Percentiles rank a stretch among this genome's conserved stretches.
Conservation (phyloP, 2,329 filamentous ascomycete genomes). For the Sclerotinia trifoliorum region DNA sequence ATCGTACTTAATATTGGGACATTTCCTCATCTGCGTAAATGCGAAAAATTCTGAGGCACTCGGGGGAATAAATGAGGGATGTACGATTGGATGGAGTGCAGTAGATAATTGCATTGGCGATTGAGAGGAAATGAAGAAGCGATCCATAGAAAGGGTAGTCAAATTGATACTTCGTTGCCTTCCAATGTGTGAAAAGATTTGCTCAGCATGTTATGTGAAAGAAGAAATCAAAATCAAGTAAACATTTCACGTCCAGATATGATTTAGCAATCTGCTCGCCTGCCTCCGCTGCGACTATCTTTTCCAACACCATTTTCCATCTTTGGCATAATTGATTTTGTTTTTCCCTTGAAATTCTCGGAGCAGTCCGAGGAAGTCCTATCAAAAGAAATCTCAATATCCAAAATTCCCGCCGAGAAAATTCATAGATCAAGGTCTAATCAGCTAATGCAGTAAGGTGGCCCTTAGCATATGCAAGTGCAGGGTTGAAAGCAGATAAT, state of each 20-base stretch:
- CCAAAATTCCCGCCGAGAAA: not conserved
- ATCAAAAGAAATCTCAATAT: not conserved
- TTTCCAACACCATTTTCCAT: not conserved
- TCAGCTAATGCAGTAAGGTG: not conserved
- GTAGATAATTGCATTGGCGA: not conserved
- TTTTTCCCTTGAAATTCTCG: not conserved
- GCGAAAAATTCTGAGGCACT: not conserved
- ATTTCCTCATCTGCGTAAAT: slow-evolving; percentile 5
- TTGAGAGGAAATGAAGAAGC: not conserved
- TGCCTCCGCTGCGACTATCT: not conserved
- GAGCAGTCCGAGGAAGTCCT: not conserved
- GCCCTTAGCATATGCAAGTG: slow-evolving; percentile 2
- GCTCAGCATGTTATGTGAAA: not conserved
- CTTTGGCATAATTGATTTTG: not conserved
- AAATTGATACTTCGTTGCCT: not conserved
- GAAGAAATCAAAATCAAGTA: not conserved
- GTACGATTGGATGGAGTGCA: not conserved
- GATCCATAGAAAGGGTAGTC: not conserved
- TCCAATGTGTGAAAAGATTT: not conserved
- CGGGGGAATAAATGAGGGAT: not conserved
- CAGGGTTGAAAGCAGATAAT: not conserved
- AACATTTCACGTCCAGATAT: not conserved
- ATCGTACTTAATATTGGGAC: not conserved
- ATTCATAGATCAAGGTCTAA: not conserved
- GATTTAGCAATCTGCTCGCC: not conserved